Evolutionary conservation across 768 basidiomycete genomes (phyloP).

Genomic region (Hypholoma sublateritium): DNA sequence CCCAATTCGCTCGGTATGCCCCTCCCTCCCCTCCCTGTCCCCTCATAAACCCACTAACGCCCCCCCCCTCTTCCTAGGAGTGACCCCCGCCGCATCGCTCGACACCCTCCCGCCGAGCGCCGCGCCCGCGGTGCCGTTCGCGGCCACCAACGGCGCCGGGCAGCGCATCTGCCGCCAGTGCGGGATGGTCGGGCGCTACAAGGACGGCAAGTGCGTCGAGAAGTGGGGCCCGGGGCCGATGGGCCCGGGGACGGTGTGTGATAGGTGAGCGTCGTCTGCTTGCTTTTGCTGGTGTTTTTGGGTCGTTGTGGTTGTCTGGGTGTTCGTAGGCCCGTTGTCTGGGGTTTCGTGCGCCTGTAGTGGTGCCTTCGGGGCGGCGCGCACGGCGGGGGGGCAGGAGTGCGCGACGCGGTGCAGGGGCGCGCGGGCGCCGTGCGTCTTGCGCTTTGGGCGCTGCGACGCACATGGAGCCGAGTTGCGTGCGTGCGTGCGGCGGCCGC

Average conservation of each 20-base stretch:
- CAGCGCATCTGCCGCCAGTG: constrained; percentile 80
- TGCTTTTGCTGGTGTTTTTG: not conserved
- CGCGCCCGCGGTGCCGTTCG: constrained; percentile 28
- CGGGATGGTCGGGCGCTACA: constrained; percentile 71
- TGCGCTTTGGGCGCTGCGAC: no score
- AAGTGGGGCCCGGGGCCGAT: constrained; percentile 87
- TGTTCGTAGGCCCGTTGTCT: no score
- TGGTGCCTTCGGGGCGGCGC: no score
- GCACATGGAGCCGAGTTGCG: no score
- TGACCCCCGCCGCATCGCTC: constrained; percentile 12
- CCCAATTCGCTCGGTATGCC: constrained; percentile 18
- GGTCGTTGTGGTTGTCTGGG: not conserved
- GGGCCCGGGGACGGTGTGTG: constrained; percentile 83
- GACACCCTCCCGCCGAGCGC: constrained; percentile 4
- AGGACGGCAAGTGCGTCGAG: constrained; percentile 84
- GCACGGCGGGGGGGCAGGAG: no score
- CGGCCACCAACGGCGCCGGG: constrained; percentile 56
- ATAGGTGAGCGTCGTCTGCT: constrained; percentile 47
- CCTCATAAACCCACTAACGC: not conserved
- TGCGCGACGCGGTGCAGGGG: no score
- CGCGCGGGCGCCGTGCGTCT: no score
- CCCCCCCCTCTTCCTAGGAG: not conserved
- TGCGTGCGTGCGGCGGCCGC: not conserved
- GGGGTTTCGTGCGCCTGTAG: no score
- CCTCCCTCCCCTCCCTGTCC: not conserved